These are phyloP conservation scores for Nakazawaea peltata DNA, from an alignment of 805 yeast genomes.

Conservation along the genomic window DNA sequence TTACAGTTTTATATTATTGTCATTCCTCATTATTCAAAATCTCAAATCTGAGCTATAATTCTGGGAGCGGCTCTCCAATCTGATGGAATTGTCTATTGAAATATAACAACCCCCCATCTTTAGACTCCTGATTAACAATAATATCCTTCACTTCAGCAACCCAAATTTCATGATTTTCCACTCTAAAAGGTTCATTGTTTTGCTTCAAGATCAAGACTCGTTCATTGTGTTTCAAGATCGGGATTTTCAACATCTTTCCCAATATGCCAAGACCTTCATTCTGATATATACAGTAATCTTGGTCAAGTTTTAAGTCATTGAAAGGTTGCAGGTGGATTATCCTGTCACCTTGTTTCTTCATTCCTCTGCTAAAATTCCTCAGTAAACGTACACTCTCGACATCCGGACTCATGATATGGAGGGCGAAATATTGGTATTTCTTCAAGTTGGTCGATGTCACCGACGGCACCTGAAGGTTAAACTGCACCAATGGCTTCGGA, in stretches of 20 bases:
- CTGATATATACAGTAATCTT: constrained; percentile 26
- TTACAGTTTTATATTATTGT: too few relatives aligned
- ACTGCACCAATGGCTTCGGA: constrained; percentile 75
- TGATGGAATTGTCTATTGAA: constrained; percentile 55
- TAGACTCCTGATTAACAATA: constrained; percentile 18
- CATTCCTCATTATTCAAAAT: too few relatives aligned
- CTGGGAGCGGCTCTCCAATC: constrained; percentile 18
- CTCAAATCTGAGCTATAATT: too few relatives aligned
- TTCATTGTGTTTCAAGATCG: constrained; percentile 51
- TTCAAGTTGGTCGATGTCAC: constrained; percentile 66
- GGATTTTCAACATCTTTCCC: constrained; percentile 28
- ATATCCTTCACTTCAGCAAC: constrained; percentile 68
- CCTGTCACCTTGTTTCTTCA: constrained; percentile 20
- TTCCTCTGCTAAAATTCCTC: constrained; percentile 51
- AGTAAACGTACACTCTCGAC: constrained; percentile 49
- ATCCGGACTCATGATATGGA: constrained; percentile 68
- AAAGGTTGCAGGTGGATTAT: constrained; percentile 45
- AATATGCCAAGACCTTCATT: constrained; percentile 13
- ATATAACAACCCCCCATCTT: constrained; percentile 59
- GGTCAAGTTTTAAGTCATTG: constrained; percentile 31
- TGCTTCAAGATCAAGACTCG: constrained; percentile 56
- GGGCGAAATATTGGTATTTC: constrained; percentile 49
- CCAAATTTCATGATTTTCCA: constrained; percentile 90
- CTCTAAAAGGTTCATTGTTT: constrained; percentile 38
- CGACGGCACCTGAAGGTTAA: constrained; percentile 83